A percentile compares a stretch with the other conserved stretches of the same genome.
phyloP scores from a whole-genome alignment of 345 rosid genomes.

The Firmiana major region DNA sequence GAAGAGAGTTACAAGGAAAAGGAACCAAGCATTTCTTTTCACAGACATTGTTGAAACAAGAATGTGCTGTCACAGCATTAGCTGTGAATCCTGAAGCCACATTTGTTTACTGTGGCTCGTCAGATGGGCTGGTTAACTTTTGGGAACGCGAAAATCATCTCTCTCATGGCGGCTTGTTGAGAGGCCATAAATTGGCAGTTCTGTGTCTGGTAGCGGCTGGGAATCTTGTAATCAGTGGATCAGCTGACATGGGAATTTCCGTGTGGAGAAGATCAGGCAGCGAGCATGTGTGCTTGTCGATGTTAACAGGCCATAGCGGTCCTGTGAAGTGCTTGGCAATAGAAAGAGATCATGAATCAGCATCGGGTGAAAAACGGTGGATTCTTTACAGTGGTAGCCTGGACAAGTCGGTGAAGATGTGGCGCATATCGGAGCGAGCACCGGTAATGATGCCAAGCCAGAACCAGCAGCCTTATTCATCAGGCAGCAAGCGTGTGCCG shows the following conservation, averaged over 20 bases:
- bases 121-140: slow-evolving; percentile 77
- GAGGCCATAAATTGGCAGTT: slow-evolving; percentile 76
- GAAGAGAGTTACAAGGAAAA: slow-evolving; percentile 78
- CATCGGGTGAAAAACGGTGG: slow-evolving; percentile 51
- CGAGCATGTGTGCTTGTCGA: slow-evolving; percentile 57
- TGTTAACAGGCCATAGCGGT: slow-evolving; percentile 64
- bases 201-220: slow-evolving; percentile 70
- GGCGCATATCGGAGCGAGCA: slow-evolving; percentile 69
- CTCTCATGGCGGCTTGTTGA: slow-evolving; percentile 59
- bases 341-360: slow-evolving; percentile 52
- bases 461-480: slow-evolving; percentile 2
- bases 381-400: slow-evolving; percentile 89
- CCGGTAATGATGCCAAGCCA: slow-evolving; percentile 30
- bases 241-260: slow-evolving; percentile 77
- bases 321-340: slow-evolving; percentile 92
- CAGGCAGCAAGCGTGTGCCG: slow-evolving; percentile 11
- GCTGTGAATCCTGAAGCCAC: slow-evolving; percentile 53
- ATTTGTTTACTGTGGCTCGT: slow-evolving; percentile 70
- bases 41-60: slow-evolving; percentile 73
- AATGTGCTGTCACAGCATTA: slow-evolving; percentile 72
- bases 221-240: slow-evolving; percentile 70
- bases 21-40: slow-evolving; percentile 86
- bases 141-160: slow-evolving; percentile 63
- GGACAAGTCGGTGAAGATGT: slow-evolving; percentile 87
- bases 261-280: slow-evolving; percentile 65